Percentiles rank a stretch among this genome's conserved stretches.
phyloP scores from a whole-genome alignment of 2,329 filamentous ascomycete species.

The Lachnellula hyalina region DNA sequence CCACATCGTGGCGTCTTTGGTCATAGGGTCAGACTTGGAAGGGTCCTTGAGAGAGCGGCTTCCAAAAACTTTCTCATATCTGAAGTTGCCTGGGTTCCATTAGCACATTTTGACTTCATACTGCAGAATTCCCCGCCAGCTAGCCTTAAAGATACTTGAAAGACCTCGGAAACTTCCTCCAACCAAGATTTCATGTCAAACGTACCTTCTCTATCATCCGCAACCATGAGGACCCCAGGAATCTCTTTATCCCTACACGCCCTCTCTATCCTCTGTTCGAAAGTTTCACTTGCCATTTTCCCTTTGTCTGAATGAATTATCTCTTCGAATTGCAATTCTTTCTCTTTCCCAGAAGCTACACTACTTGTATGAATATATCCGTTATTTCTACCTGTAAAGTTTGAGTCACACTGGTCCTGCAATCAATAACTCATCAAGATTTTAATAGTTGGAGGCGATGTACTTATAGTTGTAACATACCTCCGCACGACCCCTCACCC shows the following conservation, averaged over 20 bases:
- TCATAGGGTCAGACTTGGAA: constrained; percentile 49
- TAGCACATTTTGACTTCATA: not conserved
- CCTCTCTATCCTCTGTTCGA: constrained; percentile 18
- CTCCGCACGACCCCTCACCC: too few relatives aligned
- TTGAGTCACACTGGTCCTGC: not conserved
- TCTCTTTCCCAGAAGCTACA: not conserved
- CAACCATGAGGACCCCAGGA: constrained; percentile 19
- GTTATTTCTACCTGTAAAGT: not conserved
- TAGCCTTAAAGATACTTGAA: too few relatives aligned
- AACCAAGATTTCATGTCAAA: not conserved
- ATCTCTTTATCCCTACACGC: constrained; percentile 17
- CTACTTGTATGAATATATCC: not conserved
- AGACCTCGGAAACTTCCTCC: too few relatives aligned
- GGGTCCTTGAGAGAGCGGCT: constrained; percentile 42
- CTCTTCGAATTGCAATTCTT: not conserved
- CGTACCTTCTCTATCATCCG: constrained; percentile 17
- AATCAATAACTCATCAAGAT: too few relatives aligned
- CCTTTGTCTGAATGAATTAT: not conserved
- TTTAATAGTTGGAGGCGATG: too few relatives aligned
- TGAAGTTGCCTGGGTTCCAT: constrained; percentile 30
- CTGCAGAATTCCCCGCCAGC: too few relatives aligned
- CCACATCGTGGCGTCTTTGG: constrained; percentile 56
- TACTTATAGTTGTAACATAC: too few relatives aligned
- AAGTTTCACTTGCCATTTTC: constrained; percentile 12
- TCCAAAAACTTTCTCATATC: constrained; percentile 34